Evolutionary conservation across 306 rosid species (phyloP).

Genomic region (Cucumis melo): DNA sequence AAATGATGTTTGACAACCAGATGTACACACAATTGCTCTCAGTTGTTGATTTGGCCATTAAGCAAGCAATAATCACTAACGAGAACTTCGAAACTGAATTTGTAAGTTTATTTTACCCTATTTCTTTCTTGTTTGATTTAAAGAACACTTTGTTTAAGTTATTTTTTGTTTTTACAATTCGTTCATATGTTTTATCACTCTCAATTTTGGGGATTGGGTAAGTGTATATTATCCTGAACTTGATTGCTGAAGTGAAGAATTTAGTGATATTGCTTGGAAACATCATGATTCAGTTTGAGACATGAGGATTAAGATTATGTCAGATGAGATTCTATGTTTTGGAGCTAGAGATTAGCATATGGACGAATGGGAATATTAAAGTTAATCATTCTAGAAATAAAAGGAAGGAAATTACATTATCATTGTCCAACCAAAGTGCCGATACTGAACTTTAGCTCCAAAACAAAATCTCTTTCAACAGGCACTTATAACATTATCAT

Average conservation of each 20-base stretch:
- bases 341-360: background rate
- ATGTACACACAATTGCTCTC: conserved; percentile 59
- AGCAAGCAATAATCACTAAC: conserved; percentile 44
- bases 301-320: background rate
- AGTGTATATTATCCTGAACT: background rate
- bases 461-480: background rate
- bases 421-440: background rate
- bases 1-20: conserved; percentile 52
- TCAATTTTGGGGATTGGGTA: background rate
- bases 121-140: background rate
- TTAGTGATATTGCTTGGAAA: background rate
- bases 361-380: background rate
- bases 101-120: conserved; percentile 38
- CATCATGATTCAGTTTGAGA: background rate
- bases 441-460: background rate
- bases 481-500: too few relatives aligned
- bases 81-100: conserved; percentile 73
- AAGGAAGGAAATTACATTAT: background rate
- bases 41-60: conserved; percentile 52
- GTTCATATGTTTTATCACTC: background rate
- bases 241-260: background rate
- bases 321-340: background rate
- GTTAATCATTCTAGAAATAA: background rate
- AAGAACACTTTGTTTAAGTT: background rate
- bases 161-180: background rate